Evolutionary conservation across 306 rosid genomes (phyloP), one percentile per base, ranked within the genome.

Genomic region (Elaeagnus macrophylla): DNA sequence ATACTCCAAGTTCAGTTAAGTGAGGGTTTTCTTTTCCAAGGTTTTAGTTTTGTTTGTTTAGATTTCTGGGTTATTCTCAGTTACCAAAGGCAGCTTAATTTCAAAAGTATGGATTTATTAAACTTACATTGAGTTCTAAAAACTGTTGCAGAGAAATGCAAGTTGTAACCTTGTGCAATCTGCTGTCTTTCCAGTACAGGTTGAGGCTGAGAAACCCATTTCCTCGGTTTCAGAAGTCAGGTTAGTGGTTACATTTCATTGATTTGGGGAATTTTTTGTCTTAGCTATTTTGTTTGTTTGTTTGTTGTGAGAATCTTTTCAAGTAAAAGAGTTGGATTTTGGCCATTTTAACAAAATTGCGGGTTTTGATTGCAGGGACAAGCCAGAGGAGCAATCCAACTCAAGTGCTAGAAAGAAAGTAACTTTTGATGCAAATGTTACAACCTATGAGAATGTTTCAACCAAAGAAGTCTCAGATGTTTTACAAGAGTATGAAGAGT

Each of bases 351-450:
- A 7, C 39, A 5, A 62, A 35, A 54, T 56, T 51, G 39, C 45
- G 53, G 32, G 58, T 42, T 68, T 70, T 66, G 25, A 10, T 14
- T 76, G 68, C 51, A 86, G 94, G 79, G 70, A 76, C 17, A 64
- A 72, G 64, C 72, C 56, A 51, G 79, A 72, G 64, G 86, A 79
- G 73, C 79, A 72, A 70, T 15, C 59, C 12, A 80, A 65, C 72
- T 53, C 57, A 1, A 78, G 66, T 62, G 9, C 75, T 37, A 79
- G 64, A 69, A 91, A 80, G 84, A 84, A 84, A 73, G 93, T 91
- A 18, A 78, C 89, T 19, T 84, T 91, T 65, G 93, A 91, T 74
- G 78, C 89, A 17, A 84, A 72, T 66, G 82, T 91, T 20, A 81
- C 76, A 60, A 77, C 93, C 57, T 84, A 80, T 25, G 96, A 91